phyloP scores from a whole-genome alignment of 1,284 basidiomycete genomes.

The Tylopilus sp. region DNA sequence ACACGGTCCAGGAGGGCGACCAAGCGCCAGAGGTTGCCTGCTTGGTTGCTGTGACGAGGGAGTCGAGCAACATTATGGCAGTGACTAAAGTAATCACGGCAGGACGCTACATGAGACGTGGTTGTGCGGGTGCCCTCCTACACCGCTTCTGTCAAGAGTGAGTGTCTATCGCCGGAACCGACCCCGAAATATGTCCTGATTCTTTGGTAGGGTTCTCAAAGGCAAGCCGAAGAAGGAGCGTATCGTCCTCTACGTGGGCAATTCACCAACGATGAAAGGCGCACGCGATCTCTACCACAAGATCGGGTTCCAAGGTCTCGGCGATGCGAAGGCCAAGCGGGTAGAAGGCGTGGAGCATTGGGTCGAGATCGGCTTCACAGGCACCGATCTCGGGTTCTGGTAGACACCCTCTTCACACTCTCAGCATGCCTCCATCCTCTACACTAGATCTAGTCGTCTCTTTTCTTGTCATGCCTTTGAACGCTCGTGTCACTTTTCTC shows the following conservation, averaged over 20 bases:
- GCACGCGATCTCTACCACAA: conserved; percentile 21
- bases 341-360: conserved; percentile 18
- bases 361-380: conserved; percentile 21
- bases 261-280: conserved; percentile 5
- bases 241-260: conserved; percentile 53
- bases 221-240: conserved; percentile 33
- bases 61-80: conserved; percentile 40
- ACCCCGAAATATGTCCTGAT: too few species aligned
- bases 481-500: not conserved
- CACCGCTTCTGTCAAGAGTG: conserved; percentile 43
- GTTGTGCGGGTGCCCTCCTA: conserved; percentile 47
- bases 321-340: not conserved
- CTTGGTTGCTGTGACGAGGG: conserved; percentile 54
- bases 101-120: conserved; percentile 37
- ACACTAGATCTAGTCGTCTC: not conserved
- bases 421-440: not conserved
- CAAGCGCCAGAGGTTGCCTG: conserved; percentile 50
- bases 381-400: conserved; percentile 17
- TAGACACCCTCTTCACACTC: not conserved
- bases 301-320: conserved; percentile 24
- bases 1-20: conserved; percentile 37
- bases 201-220: conserved; percentile 27
- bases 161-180: too few species aligned
- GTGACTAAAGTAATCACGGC: conserved; percentile 54
- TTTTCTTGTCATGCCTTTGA: not conserved